These are phyloP conservation scores for Ganoderma boninense DNA, from an alignment of 1,284 basidiomycete species.

Conservation along the genomic window DNA sequence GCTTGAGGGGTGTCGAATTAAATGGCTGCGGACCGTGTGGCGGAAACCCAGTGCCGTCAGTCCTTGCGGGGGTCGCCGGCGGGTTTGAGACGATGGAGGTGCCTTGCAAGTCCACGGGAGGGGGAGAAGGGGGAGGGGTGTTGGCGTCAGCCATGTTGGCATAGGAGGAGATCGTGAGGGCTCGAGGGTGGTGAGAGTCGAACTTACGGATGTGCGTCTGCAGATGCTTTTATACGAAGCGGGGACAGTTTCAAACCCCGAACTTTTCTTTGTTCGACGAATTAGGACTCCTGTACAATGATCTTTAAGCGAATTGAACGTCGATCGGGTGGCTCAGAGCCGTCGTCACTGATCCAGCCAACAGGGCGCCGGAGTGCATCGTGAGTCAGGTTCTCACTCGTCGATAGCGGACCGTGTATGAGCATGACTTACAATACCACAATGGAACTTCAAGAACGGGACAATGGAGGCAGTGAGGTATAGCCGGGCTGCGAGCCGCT, in stretches of 20 bases:
- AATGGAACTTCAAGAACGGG: background rate
- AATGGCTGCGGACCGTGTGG: background rate
- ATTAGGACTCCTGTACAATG: background rate
- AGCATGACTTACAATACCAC: background rate
- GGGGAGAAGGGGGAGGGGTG: no score
- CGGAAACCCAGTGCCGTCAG: background rate
- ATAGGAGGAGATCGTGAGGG: background rate
- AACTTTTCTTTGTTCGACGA: background rate
- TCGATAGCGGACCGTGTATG: no score
- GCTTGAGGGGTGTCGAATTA: background rate
- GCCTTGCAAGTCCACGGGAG: no score
- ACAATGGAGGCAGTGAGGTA: background rate
- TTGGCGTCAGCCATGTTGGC: background rate
- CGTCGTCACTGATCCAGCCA: background rate
- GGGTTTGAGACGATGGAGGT: no score
- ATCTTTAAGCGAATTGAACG: background rate
- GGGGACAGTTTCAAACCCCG: background rate
- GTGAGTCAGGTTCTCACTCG: no score
- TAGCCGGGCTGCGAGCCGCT: no score
- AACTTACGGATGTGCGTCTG: background rate
- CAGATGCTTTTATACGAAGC: background rate
- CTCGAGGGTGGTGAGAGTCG: background rate
- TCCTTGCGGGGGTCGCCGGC: no score
- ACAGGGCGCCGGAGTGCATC: background rate
- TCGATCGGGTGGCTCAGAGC: background rate